Evolutionary conservation across 1,284 basidiomycete genomes (phyloP), one percentile per base, ranked within the genome.

Genomic region (Pseudozyma thailandica): DNA sequence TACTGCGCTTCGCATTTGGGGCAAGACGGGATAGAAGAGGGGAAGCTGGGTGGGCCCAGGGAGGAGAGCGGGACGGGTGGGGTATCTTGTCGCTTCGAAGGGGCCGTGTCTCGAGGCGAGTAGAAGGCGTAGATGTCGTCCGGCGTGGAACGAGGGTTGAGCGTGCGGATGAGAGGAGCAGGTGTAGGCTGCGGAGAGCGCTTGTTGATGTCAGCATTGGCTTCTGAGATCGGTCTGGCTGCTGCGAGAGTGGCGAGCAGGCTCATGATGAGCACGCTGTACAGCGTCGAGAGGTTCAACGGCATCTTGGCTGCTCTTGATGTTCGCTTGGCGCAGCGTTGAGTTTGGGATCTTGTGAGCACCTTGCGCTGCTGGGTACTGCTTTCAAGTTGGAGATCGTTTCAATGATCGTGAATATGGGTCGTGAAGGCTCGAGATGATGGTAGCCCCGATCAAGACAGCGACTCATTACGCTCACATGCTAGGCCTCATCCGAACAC

Each of bases 1-100:
- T 79, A 79, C 21, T 51, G 55, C 12, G 46, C 62, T 47, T 79
- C 46, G 45, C 77, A 79, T 46, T 75, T 79, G 26, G 56, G 63
- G 31, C 76, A 78, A 6, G 68, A 72, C 1, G 72, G 72, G 30
- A 69, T 69, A 39, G 60, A 25, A 12, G 76, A 50, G 6, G 76
- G 76, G 59, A 78, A 78, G 8, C 23, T 46, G 7, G 76, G 76
- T 16, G 62, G 61, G 9, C 66, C 66, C 23, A 74, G 51, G 15
- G 66, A 55, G 6, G 71, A 41, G 25, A 77, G 57, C 0, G 74
- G 73, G 0, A 76, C 72, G 1, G 71, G 44, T 4, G 74, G 72
- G 21, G 58, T 47, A 35, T 78, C 72, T 42, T 62, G 59, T 12
- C 57, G 55, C 28, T 62, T 72, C 16, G 30, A 18, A 1, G 45